Evolutionary conservation across 345 rosid species (phyloP).

Genomic region (Syzygium aromaticum): DNA sequence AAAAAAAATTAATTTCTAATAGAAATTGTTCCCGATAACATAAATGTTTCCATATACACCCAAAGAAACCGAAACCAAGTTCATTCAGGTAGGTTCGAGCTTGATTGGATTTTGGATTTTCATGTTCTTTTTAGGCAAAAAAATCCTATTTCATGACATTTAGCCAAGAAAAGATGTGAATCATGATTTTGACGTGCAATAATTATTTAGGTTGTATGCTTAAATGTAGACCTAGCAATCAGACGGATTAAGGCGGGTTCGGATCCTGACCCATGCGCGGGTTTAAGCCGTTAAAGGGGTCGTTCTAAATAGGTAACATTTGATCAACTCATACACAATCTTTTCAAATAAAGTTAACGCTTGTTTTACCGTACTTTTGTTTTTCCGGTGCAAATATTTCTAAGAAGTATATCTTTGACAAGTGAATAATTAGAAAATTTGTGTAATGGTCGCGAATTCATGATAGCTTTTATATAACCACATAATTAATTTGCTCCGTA

Average conservation of each 20-base stretch:
- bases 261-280: not conserved
- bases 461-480: not conserved
- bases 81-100: not conserved
- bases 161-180: not conserved
- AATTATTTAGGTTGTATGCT: not conserved
- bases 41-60: too few species aligned
- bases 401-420: not conserved
- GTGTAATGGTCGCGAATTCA: not conserved
- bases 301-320: not conserved
- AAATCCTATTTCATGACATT: not conserved
- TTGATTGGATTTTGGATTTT: not conserved
- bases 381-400: not conserved
- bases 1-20: too few species aligned
- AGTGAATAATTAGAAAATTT: not conserved
- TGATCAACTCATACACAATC: not conserved
- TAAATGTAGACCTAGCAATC: not conserved
- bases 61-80: not conserved
- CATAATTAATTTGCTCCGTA: not conserved
- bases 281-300: not conserved
- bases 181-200: not conserved
- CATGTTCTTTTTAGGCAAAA: not conserved
- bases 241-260: not conserved
- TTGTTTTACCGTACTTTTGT: not conserved
- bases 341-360: not conserved
- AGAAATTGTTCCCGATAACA: too few species aligned